Percentiles rank a stretch among this genome's conserved stretches.
These are phyloP conservation scores for Fusarium camptoceras DNA, from an alignment of 2,329 filamentous ascomycete genomes.

Conservation along the genomic window DNA sequence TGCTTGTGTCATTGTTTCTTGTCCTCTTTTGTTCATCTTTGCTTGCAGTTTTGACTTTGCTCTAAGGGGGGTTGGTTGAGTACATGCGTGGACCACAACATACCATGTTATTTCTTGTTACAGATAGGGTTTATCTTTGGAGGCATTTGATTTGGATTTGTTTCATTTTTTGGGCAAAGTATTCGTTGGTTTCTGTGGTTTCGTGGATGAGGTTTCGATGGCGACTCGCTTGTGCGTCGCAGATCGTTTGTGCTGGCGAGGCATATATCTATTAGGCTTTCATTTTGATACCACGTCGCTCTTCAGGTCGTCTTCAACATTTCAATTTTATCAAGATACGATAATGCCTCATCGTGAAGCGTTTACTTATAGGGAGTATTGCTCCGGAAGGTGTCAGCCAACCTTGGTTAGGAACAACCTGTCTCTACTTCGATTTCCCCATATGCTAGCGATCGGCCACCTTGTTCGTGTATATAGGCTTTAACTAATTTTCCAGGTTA, in stretches of 20 bases:
- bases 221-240: slow-evolving; percentile 39
- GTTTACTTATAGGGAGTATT: not conserved
- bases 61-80: slow-evolving; percentile 12
- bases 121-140: slow-evolving; percentile 21
- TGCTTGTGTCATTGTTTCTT: slow-evolving; percentile 10
- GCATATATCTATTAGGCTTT: slow-evolving; percentile 46
- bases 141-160: slow-evolving; percentile 34
- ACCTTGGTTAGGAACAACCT: not conserved
- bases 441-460: not conserved
- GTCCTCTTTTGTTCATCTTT: not conserved
- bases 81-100: slow-evolving; percentile 35
- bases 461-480: slow-evolving; percentile 1
- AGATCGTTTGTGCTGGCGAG: slow-evolving; percentile 39
- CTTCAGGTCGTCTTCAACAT: slow-evolving; percentile 40
- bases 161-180: slow-evolving; percentile 31
- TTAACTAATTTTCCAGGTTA: not conserved
- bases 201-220: slow-evolving; percentile 33
- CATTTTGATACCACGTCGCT: slow-evolving; percentile 48
- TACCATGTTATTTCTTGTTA: slow-evolving; percentile 35
- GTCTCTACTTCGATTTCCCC: not conserved
- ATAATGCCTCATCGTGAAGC: slow-evolving; percentile 7
- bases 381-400: not conserved
- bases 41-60: slow-evolving; percentile 19
- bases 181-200: slow-evolving; percentile 35
- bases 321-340: slow-evolving; percentile 12